These are phyloP conservation scores for Sugiyamaella boreocaroliniensis DNA, from an alignment of 805 yeast genomes.

Conservation along the genomic window DNA sequence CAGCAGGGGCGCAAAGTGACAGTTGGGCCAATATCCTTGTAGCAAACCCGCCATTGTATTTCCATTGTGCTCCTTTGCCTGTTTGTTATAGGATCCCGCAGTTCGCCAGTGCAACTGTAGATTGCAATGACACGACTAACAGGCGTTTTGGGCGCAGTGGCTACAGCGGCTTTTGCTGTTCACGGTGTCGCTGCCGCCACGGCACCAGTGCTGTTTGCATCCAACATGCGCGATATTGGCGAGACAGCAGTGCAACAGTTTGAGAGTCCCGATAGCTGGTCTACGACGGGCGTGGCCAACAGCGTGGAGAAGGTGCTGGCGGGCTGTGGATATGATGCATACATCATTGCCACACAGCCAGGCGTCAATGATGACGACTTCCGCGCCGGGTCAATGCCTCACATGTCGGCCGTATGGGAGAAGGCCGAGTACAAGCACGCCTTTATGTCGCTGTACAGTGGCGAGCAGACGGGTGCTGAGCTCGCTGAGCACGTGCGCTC, in stretches of 20 bases:
- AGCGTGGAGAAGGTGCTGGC: slow-evolving; percentile 12
- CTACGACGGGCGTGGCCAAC: background rate
- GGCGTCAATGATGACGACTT: slow-evolving; percentile 43
- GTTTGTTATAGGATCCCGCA: background rate
- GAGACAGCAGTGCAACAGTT: background rate
- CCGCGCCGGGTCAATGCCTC: slow-evolving; percentile 38
- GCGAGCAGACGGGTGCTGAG: slow-evolving; percentile 20
- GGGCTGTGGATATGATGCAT: slow-evolving; percentile 49
- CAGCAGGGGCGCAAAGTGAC: too few relatives aligned
- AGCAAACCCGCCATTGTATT: background rate
- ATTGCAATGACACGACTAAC: background rate
- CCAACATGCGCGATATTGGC: slow-evolving; percentile 1
- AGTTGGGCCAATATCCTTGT: background rate
- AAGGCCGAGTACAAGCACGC: background rate
- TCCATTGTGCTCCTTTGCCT: background rate
- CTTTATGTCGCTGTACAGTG: background rate
- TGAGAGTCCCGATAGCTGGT: background rate
- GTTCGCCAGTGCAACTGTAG: background rate
- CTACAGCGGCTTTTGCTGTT: background rate
- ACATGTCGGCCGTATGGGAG: background rate
- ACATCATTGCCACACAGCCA: slow-evolving; percentile 49
- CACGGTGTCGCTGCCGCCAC: background rate
- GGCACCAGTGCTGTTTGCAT: slow-evolving; percentile 5
- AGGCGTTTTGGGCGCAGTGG: background rate
- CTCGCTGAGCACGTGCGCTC: slow-evolving; percentile 30